A percentile compares a stretch with the other conserved stretches of the same genome.
These are phyloP conservation scores for Suhomyces maxii DNA, from an alignment of 1,139 yeast genomes.

Conservation along the genomic window DNA sequence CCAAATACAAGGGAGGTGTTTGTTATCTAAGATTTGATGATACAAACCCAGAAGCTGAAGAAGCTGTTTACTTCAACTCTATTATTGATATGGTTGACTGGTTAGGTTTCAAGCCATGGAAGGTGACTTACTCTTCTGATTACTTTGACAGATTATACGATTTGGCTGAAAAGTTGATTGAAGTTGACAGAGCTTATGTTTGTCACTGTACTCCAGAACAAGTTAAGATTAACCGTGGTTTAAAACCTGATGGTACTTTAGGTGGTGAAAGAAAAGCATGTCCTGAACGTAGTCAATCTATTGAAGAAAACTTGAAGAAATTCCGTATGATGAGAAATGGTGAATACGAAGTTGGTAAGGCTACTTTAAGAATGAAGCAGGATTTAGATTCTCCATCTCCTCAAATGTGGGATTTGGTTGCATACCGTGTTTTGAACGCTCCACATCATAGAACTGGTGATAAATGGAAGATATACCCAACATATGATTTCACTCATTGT, in stretches of 20 bases:
- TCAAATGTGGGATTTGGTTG: slow-evolving; percentile 99
- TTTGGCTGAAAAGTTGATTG: slow-evolving; percentile 78
- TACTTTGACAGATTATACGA: slow-evolving; percentile 87
- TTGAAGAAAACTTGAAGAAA: slow-evolving; percentile 73
- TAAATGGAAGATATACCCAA: slow-evolving; percentile 97
- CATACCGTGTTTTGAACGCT: slow-evolving; percentile 92
- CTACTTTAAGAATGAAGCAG: slow-evolving; percentile 95
- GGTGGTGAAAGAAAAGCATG: slow-evolving; percentile 92
- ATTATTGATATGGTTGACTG: slow-evolving; percentile 83
- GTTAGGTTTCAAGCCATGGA: slow-evolving; percentile 94
- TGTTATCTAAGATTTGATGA: slow-evolving; percentile 95
- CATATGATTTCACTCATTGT: slow-evolving; percentile 98
- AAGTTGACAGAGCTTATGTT: slow-evolving; percentile 75
- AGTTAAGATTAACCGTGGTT: slow-evolving; percentile 86
- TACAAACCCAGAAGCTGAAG: slow-evolving; percentile 98
- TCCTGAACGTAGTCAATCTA: slow-evolving; percentile 65
- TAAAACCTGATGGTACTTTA: slow-evolving; percentile 85
- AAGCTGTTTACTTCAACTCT: slow-evolving; percentile 82
- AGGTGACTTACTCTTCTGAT: slow-evolving; percentile 93
- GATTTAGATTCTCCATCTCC: slow-evolving; percentile 91
- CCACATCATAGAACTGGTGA: slow-evolving; percentile 95
- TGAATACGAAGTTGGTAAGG: slow-evolving; percentile 82
- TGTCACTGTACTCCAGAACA: slow-evolving; percentile 94
- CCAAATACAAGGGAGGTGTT: slow-evolving; percentile 78
- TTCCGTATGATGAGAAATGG: slow-evolving; percentile 94